Evolutionary conservation across 1,139 yeast species (phyloP).

Genomic region (Saccharomycopsis hybrid): DNA sequence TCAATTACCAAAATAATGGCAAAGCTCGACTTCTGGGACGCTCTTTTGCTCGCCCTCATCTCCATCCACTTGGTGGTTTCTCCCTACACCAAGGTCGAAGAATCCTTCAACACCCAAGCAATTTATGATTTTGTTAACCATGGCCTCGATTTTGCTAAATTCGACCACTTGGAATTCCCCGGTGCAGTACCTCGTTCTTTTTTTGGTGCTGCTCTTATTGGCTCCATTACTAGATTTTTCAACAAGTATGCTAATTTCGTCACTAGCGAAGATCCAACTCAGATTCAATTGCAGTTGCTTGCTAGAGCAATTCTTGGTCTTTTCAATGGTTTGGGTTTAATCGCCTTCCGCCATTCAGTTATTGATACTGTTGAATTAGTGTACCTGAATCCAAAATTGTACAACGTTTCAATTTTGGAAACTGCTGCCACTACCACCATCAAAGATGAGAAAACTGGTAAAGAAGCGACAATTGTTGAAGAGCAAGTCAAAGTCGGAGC

Average conservation of each 20-base stretch:
- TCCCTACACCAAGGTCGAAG: constrained; percentile 91
- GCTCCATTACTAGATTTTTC: constrained; percentile 36
- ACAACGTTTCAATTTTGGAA: not conserved
- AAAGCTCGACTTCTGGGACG: constrained; percentile 9
- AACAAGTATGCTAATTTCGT: constrained; percentile 23
- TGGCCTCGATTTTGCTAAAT: constrained; percentile 48
- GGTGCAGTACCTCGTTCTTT: constrained; percentile 90
- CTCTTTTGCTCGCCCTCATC: constrained; percentile 4
- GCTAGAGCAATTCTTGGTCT: constrained; percentile 51
- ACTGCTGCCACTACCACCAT: not conserved
- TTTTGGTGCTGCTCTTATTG: constrained; percentile 59
- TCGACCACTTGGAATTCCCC: constrained; percentile 75
- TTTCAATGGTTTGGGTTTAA: constrained; percentile 36
- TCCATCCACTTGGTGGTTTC: constrained; percentile 43
- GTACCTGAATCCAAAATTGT: constrained; percentile 2
- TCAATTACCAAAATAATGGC: no score
- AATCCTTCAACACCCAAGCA: constrained; percentile 88
- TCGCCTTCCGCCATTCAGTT: constrained; percentile 21
- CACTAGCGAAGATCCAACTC: constrained; percentile 26
- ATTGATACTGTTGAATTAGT: constrained; percentile 7
- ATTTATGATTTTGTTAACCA: constrained; percentile 69
- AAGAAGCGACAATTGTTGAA: constrained; percentile 4
- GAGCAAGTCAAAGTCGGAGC: constrained; percentile 5
- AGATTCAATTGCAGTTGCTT: constrained; percentile 40
- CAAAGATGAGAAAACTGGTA: constrained; percentile 4